Conservation (phyloP, 2,329 filamentous ascomycete species). For the Pseudocercospora eumusae region DNA sequence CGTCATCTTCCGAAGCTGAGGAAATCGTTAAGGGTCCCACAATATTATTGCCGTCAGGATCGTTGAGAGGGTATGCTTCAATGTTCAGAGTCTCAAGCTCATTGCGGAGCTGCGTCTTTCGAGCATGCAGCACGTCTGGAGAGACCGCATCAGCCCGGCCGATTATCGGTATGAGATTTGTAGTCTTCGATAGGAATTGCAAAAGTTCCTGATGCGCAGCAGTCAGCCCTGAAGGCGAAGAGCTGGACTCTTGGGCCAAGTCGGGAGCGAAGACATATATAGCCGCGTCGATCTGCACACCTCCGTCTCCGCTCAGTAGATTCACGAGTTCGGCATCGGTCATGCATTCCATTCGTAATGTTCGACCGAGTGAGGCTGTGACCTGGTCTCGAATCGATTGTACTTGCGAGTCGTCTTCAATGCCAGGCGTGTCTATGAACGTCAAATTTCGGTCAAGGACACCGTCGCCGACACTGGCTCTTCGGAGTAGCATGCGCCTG, state of each 20-base stretch:
- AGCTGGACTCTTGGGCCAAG: not conserved
- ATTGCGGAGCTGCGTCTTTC: conserved; percentile 25
- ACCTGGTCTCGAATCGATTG: conserved; percentile 58
- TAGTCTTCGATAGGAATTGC: conserved; percentile 62
- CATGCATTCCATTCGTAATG: conserved; percentile 62
- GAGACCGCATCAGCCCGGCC: conserved; percentile 68
- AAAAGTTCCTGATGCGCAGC: conserved; percentile 29
- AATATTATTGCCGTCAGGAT: not conserved
- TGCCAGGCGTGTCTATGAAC: conserved; percentile 82
- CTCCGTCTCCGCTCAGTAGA: conserved; percentile 78
- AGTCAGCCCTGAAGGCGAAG: conserved; percentile 12
- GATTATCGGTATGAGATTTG: conserved; percentile 83
- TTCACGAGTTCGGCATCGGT: conserved; percentile 73
- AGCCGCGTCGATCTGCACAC: conserved; percentile 79
- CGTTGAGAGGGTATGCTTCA: conserved; percentile 21
- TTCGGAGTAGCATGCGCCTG: conserved; percentile 58
- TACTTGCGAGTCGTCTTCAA: conserved; percentile 55
- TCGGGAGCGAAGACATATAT: conserved; percentile 73
- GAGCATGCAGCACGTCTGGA: conserved; percentile 17
- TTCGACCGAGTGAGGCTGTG: conserved; percentile 66
- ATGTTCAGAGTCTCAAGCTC: conserved; percentile 20
- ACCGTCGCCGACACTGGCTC: conserved; percentile 72
- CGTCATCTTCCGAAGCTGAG: conserved; percentile 68
- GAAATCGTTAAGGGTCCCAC: conserved; percentile 70
- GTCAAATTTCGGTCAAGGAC: conserved; percentile 89